These are phyloP conservation scores for Monosporascus sp. DNA, from an alignment of 2,329 filamentous ascomycete genomes.

Conservation along the genomic window DNA sequence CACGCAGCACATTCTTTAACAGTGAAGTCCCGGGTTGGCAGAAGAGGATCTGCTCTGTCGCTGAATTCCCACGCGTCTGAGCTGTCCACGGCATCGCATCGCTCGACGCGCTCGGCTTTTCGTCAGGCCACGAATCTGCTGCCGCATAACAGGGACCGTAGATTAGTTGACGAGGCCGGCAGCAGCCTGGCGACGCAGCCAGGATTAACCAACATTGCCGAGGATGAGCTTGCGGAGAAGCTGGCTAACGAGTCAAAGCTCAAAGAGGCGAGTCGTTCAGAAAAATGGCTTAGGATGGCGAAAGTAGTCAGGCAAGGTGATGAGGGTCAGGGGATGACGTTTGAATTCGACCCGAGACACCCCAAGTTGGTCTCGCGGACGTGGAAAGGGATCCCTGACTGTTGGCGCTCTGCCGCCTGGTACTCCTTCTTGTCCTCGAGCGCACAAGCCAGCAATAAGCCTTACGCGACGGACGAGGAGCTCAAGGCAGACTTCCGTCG, in stretches of 20 bases:
- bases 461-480: constrained; percentile 61
- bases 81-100: constrained; percentile 43
- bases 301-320: constrained; percentile 46
- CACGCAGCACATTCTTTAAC: constrained; percentile 30
- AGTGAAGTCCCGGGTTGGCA: constrained; percentile 41
- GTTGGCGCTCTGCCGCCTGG: constrained; percentile 92
- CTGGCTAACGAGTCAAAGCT: constrained; percentile 51
- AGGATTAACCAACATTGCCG: constrained; percentile 48
- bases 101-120: constrained; percentile 49
- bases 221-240: constrained; percentile 49
- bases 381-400: constrained; percentile 97
- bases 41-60: constrained; percentile 53
- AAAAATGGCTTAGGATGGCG: constrained; percentile 66
- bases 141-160: constrained; percentile 55
- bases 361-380: constrained; percentile 85
- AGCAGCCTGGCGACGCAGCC: constrained; percentile 59
- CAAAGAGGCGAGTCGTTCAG: constrained; percentile 57
- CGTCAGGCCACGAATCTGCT: constrained; percentile 54
- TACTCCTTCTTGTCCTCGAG: constrained; percentile 83
- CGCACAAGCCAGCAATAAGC: constrained; percentile 56
- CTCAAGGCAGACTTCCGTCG: constrained; percentile 68
- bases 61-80: constrained; percentile 53
- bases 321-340: constrained; percentile 54
- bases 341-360: constrained; percentile 75
- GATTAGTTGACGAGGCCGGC: constrained; percentile 59